Conservation (phyloP, 495 filamentous ascomycete genomes). For the Penicillium odoratum region DNA sequence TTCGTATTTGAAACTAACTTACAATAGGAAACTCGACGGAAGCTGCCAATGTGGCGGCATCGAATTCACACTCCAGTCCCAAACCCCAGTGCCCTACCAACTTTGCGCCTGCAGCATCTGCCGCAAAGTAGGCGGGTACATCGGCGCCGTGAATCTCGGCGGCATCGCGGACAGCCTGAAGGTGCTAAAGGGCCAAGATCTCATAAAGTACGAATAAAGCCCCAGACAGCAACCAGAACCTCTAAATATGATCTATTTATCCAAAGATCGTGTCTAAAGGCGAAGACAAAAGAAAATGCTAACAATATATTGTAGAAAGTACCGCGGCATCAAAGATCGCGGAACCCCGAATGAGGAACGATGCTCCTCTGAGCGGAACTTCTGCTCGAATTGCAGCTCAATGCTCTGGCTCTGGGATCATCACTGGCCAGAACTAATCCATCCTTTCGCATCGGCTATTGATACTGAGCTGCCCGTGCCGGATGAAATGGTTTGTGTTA, state of each 20-base stretch:
- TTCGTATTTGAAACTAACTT: neutral
- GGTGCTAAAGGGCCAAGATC: slow-evolving; percentile 46
- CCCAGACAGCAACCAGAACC: neutral
- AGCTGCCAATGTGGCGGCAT: slow-evolving; percentile 56
- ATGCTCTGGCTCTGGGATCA: slow-evolving; percentile 54
- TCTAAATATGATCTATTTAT: neutral
- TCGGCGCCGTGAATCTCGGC: slow-evolving; percentile 52
- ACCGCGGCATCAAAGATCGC: slow-evolving; percentile 50
- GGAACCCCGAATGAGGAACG: slow-evolving; percentile 44
- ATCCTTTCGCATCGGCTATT: slow-evolving; percentile 58
- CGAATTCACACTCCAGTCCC: slow-evolving; percentile 51
- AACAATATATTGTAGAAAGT: slow-evolving; percentile 40
- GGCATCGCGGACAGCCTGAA: slow-evolving; percentile 48
- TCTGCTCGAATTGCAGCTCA: slow-evolving; percentile 52
- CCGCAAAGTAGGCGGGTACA: slow-evolving; percentile 52
- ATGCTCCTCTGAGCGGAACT: slow-evolving; percentile 51
- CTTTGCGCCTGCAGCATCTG: slow-evolving; percentile 59
- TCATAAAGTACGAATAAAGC: slow-evolving; percentile 45
- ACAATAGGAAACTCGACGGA: slow-evolving; percentile 48
- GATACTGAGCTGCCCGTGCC: slow-evolving; percentile 53
- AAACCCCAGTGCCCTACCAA: slow-evolving; percentile 56
- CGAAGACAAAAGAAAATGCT: too few species aligned
- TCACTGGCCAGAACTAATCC: slow-evolving; percentile 56
- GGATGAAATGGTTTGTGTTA: slow-evolving; percentile 55
- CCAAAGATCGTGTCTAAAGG: too few species aligned